These are phyloP conservation scores for Neofusicoccum kwambonambiense DNA, from an alignment of 2,329 filamentous ascomycete species.

Conservation along the genomic window DNA sequence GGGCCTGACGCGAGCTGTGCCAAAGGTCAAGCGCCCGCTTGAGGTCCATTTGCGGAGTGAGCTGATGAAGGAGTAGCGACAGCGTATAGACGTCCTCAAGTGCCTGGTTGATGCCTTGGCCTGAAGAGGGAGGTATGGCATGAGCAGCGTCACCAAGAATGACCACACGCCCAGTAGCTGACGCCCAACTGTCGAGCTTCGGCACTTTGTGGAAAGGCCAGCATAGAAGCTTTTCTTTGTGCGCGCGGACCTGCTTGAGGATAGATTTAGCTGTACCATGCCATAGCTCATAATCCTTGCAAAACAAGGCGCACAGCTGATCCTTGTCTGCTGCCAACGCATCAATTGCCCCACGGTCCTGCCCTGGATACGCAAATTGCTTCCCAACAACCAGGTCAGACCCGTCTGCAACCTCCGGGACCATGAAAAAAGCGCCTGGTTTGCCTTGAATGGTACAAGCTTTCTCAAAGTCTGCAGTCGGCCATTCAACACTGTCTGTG, in stretches of 20 bases:
- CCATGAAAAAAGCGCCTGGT: constrained; percentile 52
- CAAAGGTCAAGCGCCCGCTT: too few relatives aligned
- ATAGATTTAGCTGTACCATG: constrained; percentile 41
- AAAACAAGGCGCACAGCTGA: constrained; percentile 38
- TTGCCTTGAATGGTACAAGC: constrained; percentile 19
- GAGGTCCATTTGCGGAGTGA: too few relatives aligned
- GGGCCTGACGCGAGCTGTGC: too few relatives aligned
- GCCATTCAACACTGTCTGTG: neutral
- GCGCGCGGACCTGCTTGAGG: constrained; percentile 29
- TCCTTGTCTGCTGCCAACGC: constrained; percentile 19
- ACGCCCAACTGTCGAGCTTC: constrained; percentile 47
- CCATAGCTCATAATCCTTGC: constrained; percentile 33
- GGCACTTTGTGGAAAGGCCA: constrained; percentile 55
- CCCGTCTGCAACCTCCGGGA: constrained; percentile 49
- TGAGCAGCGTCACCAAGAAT: constrained; percentile 53
- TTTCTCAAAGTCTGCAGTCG: neutral
- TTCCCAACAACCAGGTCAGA: constrained; percentile 46
- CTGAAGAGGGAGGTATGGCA: constrained; percentile 49
- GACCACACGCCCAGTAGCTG: constrained; percentile 34
- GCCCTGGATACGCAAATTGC: neutral
- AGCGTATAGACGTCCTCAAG: constrained; percentile 53
- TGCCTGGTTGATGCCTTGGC: constrained; percentile 49
- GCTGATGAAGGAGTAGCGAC: constrained; percentile 36
- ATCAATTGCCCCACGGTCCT: neutral
- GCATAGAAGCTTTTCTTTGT: constrained; percentile 37